Evolutionary conservation across 169 alveolate species (phyloP).

Genomic region (Neospora caninum): DNA sequence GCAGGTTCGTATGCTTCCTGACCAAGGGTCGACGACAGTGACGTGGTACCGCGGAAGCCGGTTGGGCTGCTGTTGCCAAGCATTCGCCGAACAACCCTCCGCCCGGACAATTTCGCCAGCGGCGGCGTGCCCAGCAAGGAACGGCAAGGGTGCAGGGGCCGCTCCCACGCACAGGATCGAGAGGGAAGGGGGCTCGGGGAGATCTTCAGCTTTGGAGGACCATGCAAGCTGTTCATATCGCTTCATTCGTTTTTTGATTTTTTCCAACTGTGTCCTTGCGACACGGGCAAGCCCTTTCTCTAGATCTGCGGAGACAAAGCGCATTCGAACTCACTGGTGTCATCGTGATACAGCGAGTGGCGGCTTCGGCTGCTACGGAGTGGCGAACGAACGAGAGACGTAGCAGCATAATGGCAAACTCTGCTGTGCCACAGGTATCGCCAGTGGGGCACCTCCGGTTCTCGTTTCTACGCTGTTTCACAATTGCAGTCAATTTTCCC

Average conservation of each 20-base stretch:
- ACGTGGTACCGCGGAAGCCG: background rate
- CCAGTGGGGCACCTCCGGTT: no score
- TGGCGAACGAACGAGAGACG: no score
- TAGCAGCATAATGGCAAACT: no score
- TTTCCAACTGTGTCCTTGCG: conserved; percentile 2
- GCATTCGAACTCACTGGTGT: no score
- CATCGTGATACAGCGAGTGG: no score
- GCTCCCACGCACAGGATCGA: conserved; percentile 18
- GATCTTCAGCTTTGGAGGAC: background rate
- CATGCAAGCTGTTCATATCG: conserved; percentile 18
- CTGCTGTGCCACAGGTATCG: no score
- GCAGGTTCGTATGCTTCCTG: background rate
- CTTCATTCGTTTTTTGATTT: background rate
- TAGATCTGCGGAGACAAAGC: background rate
- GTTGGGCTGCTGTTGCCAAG: conserved; percentile 2
- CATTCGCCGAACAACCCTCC: background rate
- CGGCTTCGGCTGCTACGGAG: no score
- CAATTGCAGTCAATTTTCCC: no score
- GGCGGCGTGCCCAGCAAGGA: conserved; percentile 17
- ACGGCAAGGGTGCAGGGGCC: conserved; percentile 31
- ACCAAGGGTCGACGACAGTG: conserved; percentile 23
- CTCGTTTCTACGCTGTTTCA: no score
- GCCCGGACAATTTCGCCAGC: background rate
- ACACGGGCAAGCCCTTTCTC: conserved; percentile 24
- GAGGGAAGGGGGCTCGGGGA: background rate